Conservation (phyloP, 2,329 filamentous ascomycete species). For the Arthrobotrys entomopaga region DNA sequence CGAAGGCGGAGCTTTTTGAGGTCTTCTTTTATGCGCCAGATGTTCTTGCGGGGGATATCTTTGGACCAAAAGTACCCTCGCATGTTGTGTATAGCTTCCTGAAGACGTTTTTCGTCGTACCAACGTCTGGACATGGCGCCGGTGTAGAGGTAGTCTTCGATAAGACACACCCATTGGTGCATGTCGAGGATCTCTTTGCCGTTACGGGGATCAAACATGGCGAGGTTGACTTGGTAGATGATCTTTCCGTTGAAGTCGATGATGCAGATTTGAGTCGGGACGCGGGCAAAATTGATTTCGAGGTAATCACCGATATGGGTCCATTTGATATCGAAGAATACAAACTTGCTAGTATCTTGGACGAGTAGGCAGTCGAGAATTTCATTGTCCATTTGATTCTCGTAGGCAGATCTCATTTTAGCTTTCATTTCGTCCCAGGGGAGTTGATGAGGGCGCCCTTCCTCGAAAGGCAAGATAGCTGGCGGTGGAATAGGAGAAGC, state of each 20-base stretch:
- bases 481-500: constrained; percentile 18
- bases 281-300: constrained; percentile 32
- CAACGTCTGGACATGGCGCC: constrained; percentile 45
- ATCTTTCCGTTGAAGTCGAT: constrained; percentile 27
- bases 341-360: constrained; percentile 18
- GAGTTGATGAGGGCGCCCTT: constrained; percentile 7
- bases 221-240: constrained; percentile 46
- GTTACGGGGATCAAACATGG: constrained; percentile 45
- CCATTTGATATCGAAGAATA: constrained; percentile 50
- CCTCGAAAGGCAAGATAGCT: background rate
- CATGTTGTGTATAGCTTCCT: constrained; percentile 32
- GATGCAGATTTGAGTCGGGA: constrained; percentile 31
- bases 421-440: constrained; percentile 21
- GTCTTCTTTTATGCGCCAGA: constrained; percentile 32
- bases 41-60: constrained; percentile 16
- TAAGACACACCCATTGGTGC: constrained; percentile 34
- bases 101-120: constrained; percentile 23
- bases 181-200: constrained; percentile 32
- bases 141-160: constrained; percentile 21
- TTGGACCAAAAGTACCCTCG: constrained; percentile 38
- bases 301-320: constrained; percentile 48
- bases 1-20: constrained; percentile 20
- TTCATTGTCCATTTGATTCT: constrained; percentile 29
- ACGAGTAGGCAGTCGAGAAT: constrained; percentile 24
- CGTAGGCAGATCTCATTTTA: constrained; percentile 33